Evolutionary conservation across 2,329 filamentous ascomycete species (phyloP).

Genomic region (Nemania diffusa): DNA sequence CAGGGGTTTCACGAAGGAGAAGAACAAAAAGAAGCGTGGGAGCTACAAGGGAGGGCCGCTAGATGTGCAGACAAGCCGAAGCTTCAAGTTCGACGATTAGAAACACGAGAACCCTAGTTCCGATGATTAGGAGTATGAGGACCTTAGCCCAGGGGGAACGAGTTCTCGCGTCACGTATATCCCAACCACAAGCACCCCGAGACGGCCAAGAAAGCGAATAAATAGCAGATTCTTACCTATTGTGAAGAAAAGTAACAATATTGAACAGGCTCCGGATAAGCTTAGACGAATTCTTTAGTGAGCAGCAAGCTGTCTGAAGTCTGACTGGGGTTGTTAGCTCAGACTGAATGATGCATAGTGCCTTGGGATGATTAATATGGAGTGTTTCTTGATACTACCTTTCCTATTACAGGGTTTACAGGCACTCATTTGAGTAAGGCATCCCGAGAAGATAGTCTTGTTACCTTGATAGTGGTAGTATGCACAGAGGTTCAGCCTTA

Average conservation of each 20-base stretch:
- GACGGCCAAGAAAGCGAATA: conserved; percentile 22
- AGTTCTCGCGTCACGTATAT: conserved; percentile 3
- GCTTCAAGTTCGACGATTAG: conserved; percentile 95
- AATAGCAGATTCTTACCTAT: background rate
- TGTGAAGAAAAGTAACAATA: background rate
- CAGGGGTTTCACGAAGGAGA: conserved; percentile 99
- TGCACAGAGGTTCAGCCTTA: conserved; percentile 29
- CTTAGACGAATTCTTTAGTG: conserved; percentile 27
- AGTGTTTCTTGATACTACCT: background rate
- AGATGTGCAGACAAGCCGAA: conserved; percentile 82
- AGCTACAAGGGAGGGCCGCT: conserved; percentile 90
- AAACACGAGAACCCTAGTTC: conserved; percentile 35
- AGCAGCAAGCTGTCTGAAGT: conserved; percentile 5
- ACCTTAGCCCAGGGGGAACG: conserved; percentile 3
- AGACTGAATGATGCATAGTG: background rate
- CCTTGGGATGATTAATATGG: background rate
- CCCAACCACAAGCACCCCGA: conserved; percentile 5
- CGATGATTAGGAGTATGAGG: conserved; percentile 19
- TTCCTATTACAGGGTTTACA: background rate
- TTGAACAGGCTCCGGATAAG: background rate
- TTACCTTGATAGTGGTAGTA: conserved; percentile 12
- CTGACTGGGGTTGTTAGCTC: background rate
- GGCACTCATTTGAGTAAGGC: conserved; percentile 5
- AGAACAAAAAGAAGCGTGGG: conserved; percentile 97
- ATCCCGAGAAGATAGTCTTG: background rate